Base-by-base conservation (phyloP, 805 yeast species). In the Starmerella scarabaei region DNA sequence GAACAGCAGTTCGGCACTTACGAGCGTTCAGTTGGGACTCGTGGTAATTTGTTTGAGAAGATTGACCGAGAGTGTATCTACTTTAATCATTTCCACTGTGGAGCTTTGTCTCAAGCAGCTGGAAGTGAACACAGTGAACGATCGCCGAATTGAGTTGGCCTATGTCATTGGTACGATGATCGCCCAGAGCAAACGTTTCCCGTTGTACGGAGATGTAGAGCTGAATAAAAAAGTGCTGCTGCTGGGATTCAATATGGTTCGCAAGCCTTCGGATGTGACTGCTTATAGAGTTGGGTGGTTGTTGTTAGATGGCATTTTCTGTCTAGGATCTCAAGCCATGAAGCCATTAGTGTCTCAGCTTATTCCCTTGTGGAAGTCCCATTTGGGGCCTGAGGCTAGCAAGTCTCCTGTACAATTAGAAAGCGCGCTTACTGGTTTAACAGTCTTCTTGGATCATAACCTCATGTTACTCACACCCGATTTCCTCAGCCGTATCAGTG, bases 331-430 rank as follows among this genome's bases (percentile, higher is more conserved):
- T 14, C 60, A 64, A 19, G 70, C 72, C 41, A 61, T 80, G 28
- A 62, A 66, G 37, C 63, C 73, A 41, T 77, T 77, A 47, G 60
- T 69, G 12, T 67, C 75, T 3, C 83, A 77, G 48, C 63, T 80
- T 36, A 57, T 80, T 34, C 56, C 65, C 8, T 62, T 79, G 41
- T 80, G 86, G 86, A 75, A 75, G 45, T 67, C 70, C 32, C 61
- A 77, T 6, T 51, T 75, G 29, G 68, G 73, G 1, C 51, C 52
- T 4, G 35, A 41, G 14, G 36, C 59, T 54, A 4, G 37, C 49
- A 14, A 72, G 48, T 57, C 12, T 54, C 57, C 37, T 54, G 42
- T 26, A 6, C 33, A 26, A 14, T 20, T 38, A 1, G 49, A 43
- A 44, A 71, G 72, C 45, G 71, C 83, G 0, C 56, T 80, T 34